Conservation (phyloP, 106 monocot genomes). For the Narthecium ossifragum region DNA sequence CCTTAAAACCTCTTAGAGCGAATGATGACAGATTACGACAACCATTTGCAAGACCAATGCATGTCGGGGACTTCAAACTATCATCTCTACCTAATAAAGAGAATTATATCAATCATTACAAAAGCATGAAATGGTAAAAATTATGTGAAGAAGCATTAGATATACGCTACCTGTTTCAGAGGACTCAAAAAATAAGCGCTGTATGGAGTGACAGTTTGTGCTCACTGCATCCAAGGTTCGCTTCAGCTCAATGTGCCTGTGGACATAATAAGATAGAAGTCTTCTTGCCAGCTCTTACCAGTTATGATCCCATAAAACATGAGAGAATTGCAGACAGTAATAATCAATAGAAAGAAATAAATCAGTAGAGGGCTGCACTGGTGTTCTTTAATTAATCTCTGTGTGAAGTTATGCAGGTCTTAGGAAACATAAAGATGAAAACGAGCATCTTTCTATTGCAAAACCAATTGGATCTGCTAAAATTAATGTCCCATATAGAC, state of each 20-base stretch:
- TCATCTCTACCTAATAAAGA: conserved; percentile 54
- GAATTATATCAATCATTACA: neutral
- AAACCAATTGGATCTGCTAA: too few species aligned
- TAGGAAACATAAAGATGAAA: too few species aligned
- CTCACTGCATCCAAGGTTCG: conserved; percentile 39
- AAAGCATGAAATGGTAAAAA: neutral
- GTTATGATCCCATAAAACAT: too few species aligned
- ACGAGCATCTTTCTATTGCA: too few species aligned
- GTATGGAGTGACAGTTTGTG: conserved; percentile 45
- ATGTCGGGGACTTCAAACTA: conserved; percentile 44
- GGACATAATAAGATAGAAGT: conserved; percentile 15
- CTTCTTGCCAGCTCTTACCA: too few species aligned
- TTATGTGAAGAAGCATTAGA: neutral
- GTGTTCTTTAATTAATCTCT: too few species aligned
- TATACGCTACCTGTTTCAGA: conserved; percentile 40
- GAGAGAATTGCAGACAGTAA: too few species aligned
- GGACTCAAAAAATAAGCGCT: conserved; percentile 47
- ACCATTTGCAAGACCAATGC: conserved; percentile 40
- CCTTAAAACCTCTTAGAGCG: conserved; percentile 47
- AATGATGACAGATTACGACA: conserved; percentile 54
- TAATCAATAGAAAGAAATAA: too few species aligned
- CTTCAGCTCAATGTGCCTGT: conserved; percentile 50
- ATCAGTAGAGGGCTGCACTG: too few species aligned
- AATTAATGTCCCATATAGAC: too few species aligned
- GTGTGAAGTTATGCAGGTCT: too few species aligned